phyloP scores from a whole-genome alignment of 139 green algal genomes.

The Micractinium conductrix region DNA sequence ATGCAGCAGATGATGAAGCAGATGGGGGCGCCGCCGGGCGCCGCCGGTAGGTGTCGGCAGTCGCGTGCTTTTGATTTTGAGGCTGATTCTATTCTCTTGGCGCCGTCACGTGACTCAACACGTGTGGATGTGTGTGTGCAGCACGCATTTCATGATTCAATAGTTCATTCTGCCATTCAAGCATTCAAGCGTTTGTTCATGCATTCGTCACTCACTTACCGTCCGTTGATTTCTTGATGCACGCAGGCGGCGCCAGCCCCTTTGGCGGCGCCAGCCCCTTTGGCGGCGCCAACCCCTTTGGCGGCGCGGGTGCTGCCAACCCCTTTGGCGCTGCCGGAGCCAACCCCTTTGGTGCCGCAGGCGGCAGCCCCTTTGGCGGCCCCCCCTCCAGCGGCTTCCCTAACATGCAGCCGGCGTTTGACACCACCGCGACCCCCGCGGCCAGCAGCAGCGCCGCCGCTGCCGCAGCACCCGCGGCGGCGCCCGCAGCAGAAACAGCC shows the following conservation, averaged over 20 bases:
- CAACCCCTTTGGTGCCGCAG: constrained; percentile 30
- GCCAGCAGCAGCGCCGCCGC: not conserved
- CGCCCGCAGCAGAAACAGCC: constrained; percentile 3
- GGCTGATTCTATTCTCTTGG: not conserved
- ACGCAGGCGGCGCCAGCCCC: constrained; percentile 34
- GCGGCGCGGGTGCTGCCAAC: not conserved
- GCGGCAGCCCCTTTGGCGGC: constrained; percentile 24
- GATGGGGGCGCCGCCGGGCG: constrained; percentile 24
- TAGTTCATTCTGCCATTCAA: too few species aligned
- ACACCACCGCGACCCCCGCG: constrained; percentile 39
- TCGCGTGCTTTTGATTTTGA: not conserved
- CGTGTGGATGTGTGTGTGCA: not conserved
- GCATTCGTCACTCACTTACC: too few species aligned
- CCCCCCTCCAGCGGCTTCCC: constrained; percentile 15
- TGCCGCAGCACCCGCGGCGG: not conserved
- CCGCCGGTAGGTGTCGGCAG: not conserved
- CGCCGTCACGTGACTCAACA: not conserved
- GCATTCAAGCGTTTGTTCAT: not conserved
- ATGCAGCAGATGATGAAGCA: constrained; percentile 64
- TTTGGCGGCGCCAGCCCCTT: constrained; percentile 41
- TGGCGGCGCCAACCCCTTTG: constrained; percentile 32
- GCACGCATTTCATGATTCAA: too few species aligned
- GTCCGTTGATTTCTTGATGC: not conserved
- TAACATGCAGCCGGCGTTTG: constrained; percentile 17
- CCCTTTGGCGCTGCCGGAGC: constrained; percentile 13